Evolutionary conservation across 306 rosid species (phyloP).

Genomic region (Hippophae rhamnoides): DNA sequence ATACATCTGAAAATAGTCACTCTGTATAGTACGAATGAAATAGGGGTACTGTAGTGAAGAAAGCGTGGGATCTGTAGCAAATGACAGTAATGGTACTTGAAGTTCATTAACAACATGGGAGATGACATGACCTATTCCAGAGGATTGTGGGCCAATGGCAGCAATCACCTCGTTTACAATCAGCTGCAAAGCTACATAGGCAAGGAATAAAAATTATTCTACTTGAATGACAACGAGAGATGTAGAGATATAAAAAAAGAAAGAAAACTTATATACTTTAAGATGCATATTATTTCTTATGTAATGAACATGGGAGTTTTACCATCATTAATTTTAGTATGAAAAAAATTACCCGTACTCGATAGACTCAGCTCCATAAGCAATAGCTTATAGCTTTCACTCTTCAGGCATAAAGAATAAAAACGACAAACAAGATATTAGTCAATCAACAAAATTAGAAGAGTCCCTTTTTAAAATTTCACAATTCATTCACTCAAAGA

Average conservation of each 20-base stretch:
- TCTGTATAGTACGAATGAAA: constrained; percentile 68
- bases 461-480: too few relatives aligned
- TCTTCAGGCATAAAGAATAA: too few relatives aligned
- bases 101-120: constrained; percentile 87
- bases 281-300: too few relatives aligned
- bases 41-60: constrained; percentile 73
- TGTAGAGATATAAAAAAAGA: constrained; percentile 1
- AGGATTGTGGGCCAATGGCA: constrained; percentile 87
- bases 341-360: too few relatives aligned
- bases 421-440: too few relatives aligned
- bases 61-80: constrained; percentile 83
- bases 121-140: constrained; percentile 81
- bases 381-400: too few relatives aligned
- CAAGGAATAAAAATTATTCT: constrained; percentile 10
- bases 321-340: too few relatives aligned
- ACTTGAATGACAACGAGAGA: background rate
- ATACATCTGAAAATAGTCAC: constrained; percentile 68
- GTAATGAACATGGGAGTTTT: too few relatives aligned
- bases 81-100: constrained; percentile 80
- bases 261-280: too few relatives aligned
- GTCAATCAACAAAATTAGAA: too few relatives aligned
- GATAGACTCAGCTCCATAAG: too few relatives aligned
- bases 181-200: constrained; percentile 75
- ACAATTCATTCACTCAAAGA: too few relatives aligned
- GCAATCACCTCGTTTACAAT: constrained; percentile 66